phyloP scores from a whole-genome alignment of 768 basidiomycete species.

The Auriscalpium vulgare region DNA sequence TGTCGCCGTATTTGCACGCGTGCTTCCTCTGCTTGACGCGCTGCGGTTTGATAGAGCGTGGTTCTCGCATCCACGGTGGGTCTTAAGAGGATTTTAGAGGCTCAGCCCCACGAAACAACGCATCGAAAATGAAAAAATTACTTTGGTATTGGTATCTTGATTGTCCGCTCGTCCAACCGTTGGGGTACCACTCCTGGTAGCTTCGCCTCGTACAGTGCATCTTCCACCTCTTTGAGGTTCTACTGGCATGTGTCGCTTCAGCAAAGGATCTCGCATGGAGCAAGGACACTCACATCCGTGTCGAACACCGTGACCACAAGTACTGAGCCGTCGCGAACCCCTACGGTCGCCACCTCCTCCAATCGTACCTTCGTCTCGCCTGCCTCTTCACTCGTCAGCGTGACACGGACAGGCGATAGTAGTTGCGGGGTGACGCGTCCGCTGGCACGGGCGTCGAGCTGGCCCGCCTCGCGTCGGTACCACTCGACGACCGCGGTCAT shows the following conservation, averaged over 20 bases:
- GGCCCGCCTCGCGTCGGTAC: conserved; percentile 72
- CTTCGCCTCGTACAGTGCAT: conserved; percentile 68
- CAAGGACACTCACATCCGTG: conserved; percentile 48
- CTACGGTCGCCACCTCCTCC: conserved; percentile 73
- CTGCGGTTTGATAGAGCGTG: conserved; percentile 44
- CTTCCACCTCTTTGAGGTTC: conserved; percentile 70
- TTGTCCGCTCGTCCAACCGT: conserved; percentile 56
- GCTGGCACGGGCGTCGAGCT: conserved; percentile 58
- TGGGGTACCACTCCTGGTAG: conserved; percentile 70
- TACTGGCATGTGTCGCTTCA: conserved; percentile 31
- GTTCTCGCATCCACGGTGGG: conserved; percentile 70
- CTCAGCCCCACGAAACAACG: neutral
- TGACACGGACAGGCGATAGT: conserved; percentile 60
- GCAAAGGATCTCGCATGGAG: neutral
- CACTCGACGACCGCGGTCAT: conserved; percentile 64
- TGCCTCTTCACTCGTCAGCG: conserved; percentile 28
- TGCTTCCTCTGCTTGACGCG: conserved; percentile 64
- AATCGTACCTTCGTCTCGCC: conserved; percentile 29
- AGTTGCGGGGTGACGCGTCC: conserved; percentile 72
- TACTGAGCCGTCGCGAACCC: conserved; percentile 69
- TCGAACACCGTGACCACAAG: conserved; percentile 73
- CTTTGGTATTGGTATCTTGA: conserved; percentile 79
- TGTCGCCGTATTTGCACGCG: conserved; percentile 69
- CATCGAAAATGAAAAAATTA: conserved; percentile 23
- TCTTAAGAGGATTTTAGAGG: conserved; percentile 28